Base-by-base conservation (phyloP, 805 yeast genomes). In the Spathaspora sp. region DNA sequence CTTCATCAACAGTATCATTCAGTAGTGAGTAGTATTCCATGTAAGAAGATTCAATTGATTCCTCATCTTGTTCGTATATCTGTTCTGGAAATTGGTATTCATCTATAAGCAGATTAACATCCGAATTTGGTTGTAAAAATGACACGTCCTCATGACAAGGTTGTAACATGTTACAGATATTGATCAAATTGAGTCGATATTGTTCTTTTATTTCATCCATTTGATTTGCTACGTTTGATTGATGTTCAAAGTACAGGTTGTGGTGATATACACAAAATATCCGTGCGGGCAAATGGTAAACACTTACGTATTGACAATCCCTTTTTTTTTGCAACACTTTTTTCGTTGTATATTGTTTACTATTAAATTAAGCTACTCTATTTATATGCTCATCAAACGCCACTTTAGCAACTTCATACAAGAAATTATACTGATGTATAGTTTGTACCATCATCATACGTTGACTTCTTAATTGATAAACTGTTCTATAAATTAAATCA, bases 401-500 rank as follows among this genome's bases (percentile, higher is more conserved):
- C 4, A 40, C 5, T 35, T n/a, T 49, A 40, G 51, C 49, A 19
- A 44, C 49, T 14, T 53, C 68, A 48, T 73, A 72, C n/a, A 74
- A 61, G 51, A 68, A 73, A 20, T 52, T 46, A 49, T 61, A 72
- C 56, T 74, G 79, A 48, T 65, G 61, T 9, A 63, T 58, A 1
- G 78, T 74, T 58, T 74, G 79, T 1, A 74, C 73, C 78, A 74
- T 73, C 76, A 73, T 68, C 68, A 73, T 66, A 47, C 79, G 60
- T 20, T 64, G 58, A 23, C 59, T 60, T 29, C 79, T 56, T 39
- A 74, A 52, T 32, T 55, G 57, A 42, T 53, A 47, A 7, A 73
- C 72, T 2, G 65, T 60, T 11, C 61, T 61, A 40, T 51, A 59
- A 5, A 73, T 63, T 3, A 68, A 64, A 50, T 73, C 76, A 11